Percentiles rank a stretch among this genome's conserved stretches.
These are phyloP conservation scores for Arabidopsis suecica DNA, from an alignment of 345 rosid genomes.

Conservation along the genomic window DNA sequence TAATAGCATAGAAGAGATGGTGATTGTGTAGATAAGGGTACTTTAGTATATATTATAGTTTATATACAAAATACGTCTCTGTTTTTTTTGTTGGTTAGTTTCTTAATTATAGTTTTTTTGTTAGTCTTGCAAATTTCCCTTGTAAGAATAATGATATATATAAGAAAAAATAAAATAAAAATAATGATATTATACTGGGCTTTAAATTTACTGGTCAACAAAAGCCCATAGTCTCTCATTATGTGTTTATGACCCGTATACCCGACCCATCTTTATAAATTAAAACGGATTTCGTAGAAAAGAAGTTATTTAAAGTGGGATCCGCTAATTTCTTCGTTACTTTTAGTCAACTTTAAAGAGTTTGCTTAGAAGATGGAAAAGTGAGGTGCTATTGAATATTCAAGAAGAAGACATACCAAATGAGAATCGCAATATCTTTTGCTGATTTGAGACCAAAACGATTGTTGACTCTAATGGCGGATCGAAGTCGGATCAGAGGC, in stretches of 20 bases:
- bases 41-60: too few species aligned
- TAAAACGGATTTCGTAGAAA: not conserved
- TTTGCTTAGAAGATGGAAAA: not conserved
- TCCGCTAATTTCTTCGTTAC: not conserved
- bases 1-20: too few species aligned
- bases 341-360: not conserved
- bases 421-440: not conserved
- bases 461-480: not conserved
- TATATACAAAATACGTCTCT: too few species aligned
- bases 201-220: too few species aligned
- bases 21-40: too few species aligned
- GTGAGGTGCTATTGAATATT: not conserved
- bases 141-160: too few species aligned
- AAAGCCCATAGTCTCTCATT: not conserved
- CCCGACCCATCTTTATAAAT: not conserved
- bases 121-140: too few species aligned
- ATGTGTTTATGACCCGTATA: not conserved
- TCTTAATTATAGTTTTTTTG: too few species aligned
- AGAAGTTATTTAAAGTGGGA: not conserved
- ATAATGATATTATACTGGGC: not conserved
- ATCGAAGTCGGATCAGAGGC: not conserved
- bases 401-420: not conserved
- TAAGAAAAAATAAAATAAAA: too few species aligned
- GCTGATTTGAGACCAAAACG: not conserved
- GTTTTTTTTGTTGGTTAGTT: too few species aligned